Base-by-base conservation (phyloP, 2,329 filamentous ascomycete genomes). In the Neofusicoccum ribis region DNA sequence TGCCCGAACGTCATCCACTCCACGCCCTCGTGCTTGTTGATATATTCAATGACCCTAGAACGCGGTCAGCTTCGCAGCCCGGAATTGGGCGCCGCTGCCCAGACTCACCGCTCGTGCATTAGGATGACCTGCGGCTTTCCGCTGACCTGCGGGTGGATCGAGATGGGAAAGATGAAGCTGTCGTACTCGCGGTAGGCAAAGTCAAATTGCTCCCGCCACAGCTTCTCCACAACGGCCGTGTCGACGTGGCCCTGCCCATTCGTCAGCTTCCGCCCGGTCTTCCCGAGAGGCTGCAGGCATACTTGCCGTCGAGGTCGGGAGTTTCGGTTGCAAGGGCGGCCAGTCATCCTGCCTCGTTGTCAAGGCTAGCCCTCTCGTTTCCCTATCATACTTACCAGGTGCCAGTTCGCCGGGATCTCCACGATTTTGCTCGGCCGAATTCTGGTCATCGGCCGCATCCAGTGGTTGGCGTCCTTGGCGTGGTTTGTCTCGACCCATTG, bases 191-290 rank as follows among this genome's bases (percentile, higher is more conserved):
- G 69, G 67, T 82, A 82, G 44, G 76, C 73, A 65, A 76, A 83
- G 60, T 80, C 77, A 63, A 83, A 83, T 54, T 82, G 79, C 64
- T 82, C 78, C 66, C 77, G 76, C 81, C 81, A 84, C 34, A 81
- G 68, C 49, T 73, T 72, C 68, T 82, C 78, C 11, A 83, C 75
- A 15, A 73, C 71, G 8, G 73, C 70, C 0, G 79, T 76, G 66
- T 83, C 78, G 20, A 82, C 77, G 65, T 73, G 82, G 2, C 81
- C 80, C 63, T 81, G 76, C 49, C n/a, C 34, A 20, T 6, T 31
- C 11, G 15, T 50, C 31, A 62, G 46, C 20, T 37, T 12, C 17
- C 4, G 31, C 17, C 34, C 14, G 11, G 7, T 14, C 12, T 15
- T n/a, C 12, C 5, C 15, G 3, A 23, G 50, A 41, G n/a, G 9